These are phyloP conservation scores for Pelargonium nanum DNA, from an alignment of 345 rosid species.

Conservation along the genomic window DNA sequence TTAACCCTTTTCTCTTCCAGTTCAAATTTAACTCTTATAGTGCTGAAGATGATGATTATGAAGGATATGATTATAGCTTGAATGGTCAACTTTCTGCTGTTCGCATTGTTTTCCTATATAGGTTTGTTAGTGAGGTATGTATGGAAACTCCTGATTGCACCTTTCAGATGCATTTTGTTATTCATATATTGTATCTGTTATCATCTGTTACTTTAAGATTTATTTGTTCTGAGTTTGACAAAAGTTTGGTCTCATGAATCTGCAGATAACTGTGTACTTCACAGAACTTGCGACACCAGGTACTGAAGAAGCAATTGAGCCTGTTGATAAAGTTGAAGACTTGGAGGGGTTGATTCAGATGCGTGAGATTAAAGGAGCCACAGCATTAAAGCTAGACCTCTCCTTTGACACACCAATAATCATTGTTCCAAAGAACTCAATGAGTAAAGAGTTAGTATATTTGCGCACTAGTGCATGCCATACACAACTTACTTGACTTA, in stretches of 20 bases:
- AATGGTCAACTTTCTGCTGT: constrained; percentile 85
- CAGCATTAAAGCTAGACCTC: constrained; percentile 89
- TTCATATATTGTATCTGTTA: too few species aligned
- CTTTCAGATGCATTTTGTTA: too few species aligned
- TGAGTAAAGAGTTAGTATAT: constrained; percentile 70
- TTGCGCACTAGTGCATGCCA: background rate
- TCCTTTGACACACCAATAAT: constrained; percentile 88
- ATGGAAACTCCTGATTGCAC: background rate
- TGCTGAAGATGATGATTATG: constrained; percentile 91
- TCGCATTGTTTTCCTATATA: constrained; percentile 84
- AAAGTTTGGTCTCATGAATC: constrained; percentile 10
- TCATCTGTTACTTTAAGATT: too few species aligned
- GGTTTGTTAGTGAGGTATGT: constrained; percentile 95
- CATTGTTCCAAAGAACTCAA: constrained; percentile 76
- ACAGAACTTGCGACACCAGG: constrained; percentile 94
- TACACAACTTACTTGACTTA: background rate
- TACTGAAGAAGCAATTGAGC: constrained; percentile 87
- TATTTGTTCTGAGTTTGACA: background rate
- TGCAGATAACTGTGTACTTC: constrained; percentile 80
- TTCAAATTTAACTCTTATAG: constrained; percentile 80
- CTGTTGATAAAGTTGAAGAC: constrained; percentile 94
- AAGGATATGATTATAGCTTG: constrained; percentile 91
- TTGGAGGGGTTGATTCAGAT: constrained; percentile 96
- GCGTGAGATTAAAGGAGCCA: constrained; percentile 88
- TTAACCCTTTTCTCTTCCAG: constrained; percentile 36